Evolutionary conservation across 1,139 yeast species (phyloP), one percentile per base, ranked within the genome.

Genomic region (Yamadazyma atmosphaerica): DNA sequence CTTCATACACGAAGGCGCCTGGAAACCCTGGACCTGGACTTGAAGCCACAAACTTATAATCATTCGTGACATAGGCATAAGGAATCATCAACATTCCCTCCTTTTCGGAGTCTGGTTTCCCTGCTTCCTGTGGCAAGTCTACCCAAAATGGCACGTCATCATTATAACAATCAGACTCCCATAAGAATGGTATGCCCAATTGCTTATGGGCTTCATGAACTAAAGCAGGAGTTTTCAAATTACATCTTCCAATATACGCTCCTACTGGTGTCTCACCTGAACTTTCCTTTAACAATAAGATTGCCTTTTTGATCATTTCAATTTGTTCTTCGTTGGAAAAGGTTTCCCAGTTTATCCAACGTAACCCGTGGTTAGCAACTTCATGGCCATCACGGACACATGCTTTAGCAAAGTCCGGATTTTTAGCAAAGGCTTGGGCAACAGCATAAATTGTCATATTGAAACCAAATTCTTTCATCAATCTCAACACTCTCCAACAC

Each of bases 111-210:
- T 51, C 58, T 6, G 55, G 54, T 23, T 42, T 29, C 3, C 34
- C 40, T 16, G 35, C 39, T 32, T 47, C 51, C 22, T 46, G 50
- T 4, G 65, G 65, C 19, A 57, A 47, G 33, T 61, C 64, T 4
- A 51, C 48, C 63, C 65, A 63, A 44, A 53, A 58, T 7, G 69
- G 69, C 26, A 61, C 52, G 43, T 63, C 69, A 43, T 63, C 69
- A 25, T 54, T 55, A 42, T 61, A 63, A 17, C 55, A 54, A 39
- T 63, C 69, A 17, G 62, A 52, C 36, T 60, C 56, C 58, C 64
- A 63, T 33, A 55, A 42, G 19, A 62, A 52, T 22, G 61, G 63
- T 18, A 54, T 46, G 15, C 58, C 58, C 33, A 53, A 40, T 37
- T 63, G 63, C 37, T 57, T 50, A 42, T 61, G 62, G 21, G 61